These are phyloP conservation scores for Clonostachys chloroleuca DNA, from an alignment of 2,329 filamentous ascomycete species.

Conservation along the genomic window DNA sequence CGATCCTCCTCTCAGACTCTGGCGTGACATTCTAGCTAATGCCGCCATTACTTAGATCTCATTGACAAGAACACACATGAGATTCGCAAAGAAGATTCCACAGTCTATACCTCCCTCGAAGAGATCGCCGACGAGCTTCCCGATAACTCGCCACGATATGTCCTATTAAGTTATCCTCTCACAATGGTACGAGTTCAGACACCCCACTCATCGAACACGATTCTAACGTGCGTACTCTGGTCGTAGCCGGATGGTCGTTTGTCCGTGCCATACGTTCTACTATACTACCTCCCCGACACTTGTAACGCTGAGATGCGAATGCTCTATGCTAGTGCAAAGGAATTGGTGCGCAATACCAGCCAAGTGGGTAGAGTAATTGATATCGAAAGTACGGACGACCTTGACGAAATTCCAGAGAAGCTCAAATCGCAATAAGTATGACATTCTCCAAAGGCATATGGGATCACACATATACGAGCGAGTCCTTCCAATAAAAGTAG, in stretches of 20 bases:
- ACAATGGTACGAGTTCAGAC: slow-evolving; percentile 59
- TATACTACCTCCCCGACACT: slow-evolving; percentile 92
- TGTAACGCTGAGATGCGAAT: slow-evolving; percentile 85
- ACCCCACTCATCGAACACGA: background rate
- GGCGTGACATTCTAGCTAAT: no score
- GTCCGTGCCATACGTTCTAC: slow-evolving; percentile 86
- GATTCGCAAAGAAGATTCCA: slow-evolving; percentile 75
- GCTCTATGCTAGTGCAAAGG: slow-evolving; percentile 94
- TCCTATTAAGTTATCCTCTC: slow-evolving; percentile 86
- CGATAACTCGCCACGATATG: slow-evolving; percentile 84
- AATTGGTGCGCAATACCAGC: slow-evolving; percentile 88
- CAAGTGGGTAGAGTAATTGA: slow-evolving; percentile 89
- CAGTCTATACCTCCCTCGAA: slow-evolving; percentile 74
- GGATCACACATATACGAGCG: no score
- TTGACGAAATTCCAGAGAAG: slow-evolving; percentile 75
- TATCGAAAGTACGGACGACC: slow-evolving; percentile 73
- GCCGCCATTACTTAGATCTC: slow-evolving; percentile 54
- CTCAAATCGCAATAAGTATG: slow-evolving; percentile 16
- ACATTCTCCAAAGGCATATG: no score
- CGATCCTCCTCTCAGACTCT: no score
- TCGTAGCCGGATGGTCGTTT: slow-evolving; percentile 72
- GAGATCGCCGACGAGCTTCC: slow-evolving; percentile 86
- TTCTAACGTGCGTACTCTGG: background rate
- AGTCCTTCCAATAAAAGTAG: no score
- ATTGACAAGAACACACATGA: slow-evolving; percentile 90